Percentiles rank a stretch among this genome's conserved stretches.
These are phyloP conservation scores for Trichoderma harzianum DNA, from an alignment of 2,329 filamentous ascomycete species.

Conservation along the genomic window DNA sequence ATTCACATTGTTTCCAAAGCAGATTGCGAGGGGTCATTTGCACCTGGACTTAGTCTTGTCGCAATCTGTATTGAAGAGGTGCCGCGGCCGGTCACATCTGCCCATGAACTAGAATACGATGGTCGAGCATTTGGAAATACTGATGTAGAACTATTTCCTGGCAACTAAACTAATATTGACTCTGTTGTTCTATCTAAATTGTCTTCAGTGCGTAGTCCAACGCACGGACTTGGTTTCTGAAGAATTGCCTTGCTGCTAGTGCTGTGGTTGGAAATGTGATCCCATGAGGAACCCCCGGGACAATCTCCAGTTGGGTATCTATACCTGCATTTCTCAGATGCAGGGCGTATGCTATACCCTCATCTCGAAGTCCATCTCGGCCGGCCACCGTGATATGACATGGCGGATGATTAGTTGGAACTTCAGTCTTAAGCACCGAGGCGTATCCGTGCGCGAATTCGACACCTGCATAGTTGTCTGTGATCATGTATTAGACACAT, in stretches of 20 bases:
- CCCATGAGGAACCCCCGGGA: neutral
- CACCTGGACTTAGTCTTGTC: neutral
- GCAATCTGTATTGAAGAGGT: neutral
- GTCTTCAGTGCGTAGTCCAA: neutral
- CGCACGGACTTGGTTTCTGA: neutral
- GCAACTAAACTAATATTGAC: neutral
- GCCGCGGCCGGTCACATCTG: neutral
- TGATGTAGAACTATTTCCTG: neutral
- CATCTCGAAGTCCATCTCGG: neutral
- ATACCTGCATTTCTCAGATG: neutral
- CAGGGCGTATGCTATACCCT: neutral
- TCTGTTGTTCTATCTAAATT: neutral
- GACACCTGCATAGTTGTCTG: neutral
- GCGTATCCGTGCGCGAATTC: neutral
- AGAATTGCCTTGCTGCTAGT: neutral
- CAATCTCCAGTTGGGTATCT: neutral
- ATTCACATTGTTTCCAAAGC: neutral
- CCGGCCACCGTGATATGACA: neutral
- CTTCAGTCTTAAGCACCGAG: neutral
- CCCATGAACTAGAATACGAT: neutral
- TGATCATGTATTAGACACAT: neutral
- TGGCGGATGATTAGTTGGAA: neutral
- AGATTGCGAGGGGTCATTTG: neutral
- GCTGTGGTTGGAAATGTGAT: neutral
- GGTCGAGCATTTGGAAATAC: neutral